phyloP scores from a whole-genome alignment of 192 early-diverging fungal species.

The Diversispora eburnea region DNA sequence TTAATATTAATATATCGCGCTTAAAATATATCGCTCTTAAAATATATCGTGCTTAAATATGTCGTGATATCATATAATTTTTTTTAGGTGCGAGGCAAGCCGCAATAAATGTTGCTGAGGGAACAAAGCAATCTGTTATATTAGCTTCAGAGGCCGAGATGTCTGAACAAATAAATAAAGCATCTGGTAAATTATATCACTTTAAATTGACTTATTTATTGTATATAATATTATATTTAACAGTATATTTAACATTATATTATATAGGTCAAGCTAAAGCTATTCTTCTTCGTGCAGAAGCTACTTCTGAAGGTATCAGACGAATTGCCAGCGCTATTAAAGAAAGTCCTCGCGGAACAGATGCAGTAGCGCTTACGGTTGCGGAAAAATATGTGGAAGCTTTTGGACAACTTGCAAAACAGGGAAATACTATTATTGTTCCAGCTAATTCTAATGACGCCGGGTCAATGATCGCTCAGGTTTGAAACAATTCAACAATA shows the following conservation, averaged over 20 bases:
- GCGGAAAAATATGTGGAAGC: constrained; percentile 97
- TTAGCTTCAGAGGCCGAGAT: constrained; percentile 94
- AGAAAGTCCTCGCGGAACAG: constrained; percentile 58
- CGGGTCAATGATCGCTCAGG: constrained; percentile 86
- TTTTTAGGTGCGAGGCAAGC: constrained; percentile 71
- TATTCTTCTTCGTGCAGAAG: constrained; percentile 77
- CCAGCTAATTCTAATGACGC: constrained; percentile 81
- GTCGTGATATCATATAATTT: not conserved
- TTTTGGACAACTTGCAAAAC: constrained; percentile 89
- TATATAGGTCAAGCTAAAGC: constrained; percentile 83
- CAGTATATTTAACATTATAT: not conserved
- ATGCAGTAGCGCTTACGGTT: constrained; percentile 85
- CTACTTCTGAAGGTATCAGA: constrained; percentile 77
- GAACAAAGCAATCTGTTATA: constrained; percentile 85
- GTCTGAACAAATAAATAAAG: constrained; percentile 85
- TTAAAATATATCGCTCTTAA: not conserved
- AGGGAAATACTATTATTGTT: constrained; percentile 85
- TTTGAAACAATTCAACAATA: constrained; percentile 11
- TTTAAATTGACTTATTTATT: not conserved
- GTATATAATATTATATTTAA: not conserved
- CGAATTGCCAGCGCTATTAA: constrained; percentile 77
- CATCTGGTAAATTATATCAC: constrained; percentile 53
- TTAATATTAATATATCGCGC: not conserved
- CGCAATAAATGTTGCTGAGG: constrained; percentile 97
- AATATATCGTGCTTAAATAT: not conserved